Evolutionary conservation across 148 eudicot species (phyloP).

Genomic region (Vaccinium corymbosum): DNA sequence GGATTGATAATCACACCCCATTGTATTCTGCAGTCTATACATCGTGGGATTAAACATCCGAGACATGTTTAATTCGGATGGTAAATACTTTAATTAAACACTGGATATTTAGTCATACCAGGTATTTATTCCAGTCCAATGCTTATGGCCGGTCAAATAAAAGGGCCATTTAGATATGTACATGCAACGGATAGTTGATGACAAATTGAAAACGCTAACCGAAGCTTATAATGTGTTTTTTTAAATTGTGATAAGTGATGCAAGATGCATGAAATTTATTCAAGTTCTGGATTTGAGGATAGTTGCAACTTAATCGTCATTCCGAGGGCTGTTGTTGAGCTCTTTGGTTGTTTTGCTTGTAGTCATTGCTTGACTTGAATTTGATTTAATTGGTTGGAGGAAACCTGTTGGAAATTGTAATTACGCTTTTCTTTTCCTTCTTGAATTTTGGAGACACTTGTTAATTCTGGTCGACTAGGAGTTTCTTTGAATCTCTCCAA

Average conservation of each 20-base stretch:
- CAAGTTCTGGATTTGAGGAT: neutral
- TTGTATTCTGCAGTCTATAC: neutral
- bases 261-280: neutral
- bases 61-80: neutral
- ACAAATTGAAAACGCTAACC: neutral
- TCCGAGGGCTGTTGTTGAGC: neutral
- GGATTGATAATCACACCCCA: neutral
- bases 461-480: neutral
- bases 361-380: neutral
- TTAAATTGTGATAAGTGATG: neutral
- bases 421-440: neutral
- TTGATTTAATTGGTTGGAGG: neutral
- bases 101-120: neutral
- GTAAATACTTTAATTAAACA: neutral
- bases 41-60: neutral
- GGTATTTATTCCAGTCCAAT: neutral
- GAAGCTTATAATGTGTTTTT: neutral
- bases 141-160: neutral
- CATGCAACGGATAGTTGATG: neutral
- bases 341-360: neutral
- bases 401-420: neutral
- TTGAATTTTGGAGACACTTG: neutral
- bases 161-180: neutral
- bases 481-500: neutral
- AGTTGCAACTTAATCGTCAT: neutral